A percentile compares a stretch with the other conserved stretches of the same genome.
These are phyloP conservation scores for Chalciporus sphaerocephalus DNA, from an alignment of 768 basidiomycete species.

Conservation along the genomic window DNA sequence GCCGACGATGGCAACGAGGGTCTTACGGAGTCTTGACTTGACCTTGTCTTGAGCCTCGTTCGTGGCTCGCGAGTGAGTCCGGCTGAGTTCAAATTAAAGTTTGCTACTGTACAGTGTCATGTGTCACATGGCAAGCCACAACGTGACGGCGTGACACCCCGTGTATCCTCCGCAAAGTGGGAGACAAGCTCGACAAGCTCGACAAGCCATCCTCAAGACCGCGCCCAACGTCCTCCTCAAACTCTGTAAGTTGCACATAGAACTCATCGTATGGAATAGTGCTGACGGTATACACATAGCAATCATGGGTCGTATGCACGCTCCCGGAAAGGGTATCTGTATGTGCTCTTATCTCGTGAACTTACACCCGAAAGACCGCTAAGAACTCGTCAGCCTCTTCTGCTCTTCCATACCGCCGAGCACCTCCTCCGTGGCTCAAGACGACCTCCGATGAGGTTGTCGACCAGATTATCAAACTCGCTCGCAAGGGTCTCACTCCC, in stretches of 20 bases:
- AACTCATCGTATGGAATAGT: conserved; percentile 5
- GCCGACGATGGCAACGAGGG: conserved; percentile 38
- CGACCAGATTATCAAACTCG: conserved; percentile 96
- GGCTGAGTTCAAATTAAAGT: conserved; percentile 47
- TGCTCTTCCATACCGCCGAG: conserved; percentile 94
- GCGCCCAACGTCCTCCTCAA: conserved; percentile 22
- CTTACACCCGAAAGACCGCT: conserved; percentile 35
- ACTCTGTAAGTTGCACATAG: conserved; percentile 34
- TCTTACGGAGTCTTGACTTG: not conserved
- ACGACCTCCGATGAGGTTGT: conserved; percentile 91
- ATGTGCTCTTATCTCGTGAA: conserved; percentile 33
- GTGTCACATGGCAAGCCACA: conserved; percentile 37
- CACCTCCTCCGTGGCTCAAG: conserved; percentile 96
- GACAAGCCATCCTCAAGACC: conserved; percentile 33
- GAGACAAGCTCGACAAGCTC: too few relatives aligned
- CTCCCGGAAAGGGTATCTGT: conserved; percentile 99
- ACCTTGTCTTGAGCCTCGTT: conserved; percentile 19
- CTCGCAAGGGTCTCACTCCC: conserved; percentile 94
- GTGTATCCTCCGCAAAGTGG: conserved; percentile 18
- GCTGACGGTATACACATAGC: conserved; percentile 28
- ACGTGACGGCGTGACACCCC: conserved; percentile 28
- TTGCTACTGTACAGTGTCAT: conserved; percentile 56
- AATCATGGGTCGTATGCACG: conserved; percentile 97
- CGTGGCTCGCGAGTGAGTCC: not conserved
- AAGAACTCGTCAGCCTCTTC: conserved; percentile 51